Evolutionary conservation across 257 asterid species (phyloP), one percentile per base, ranked within the genome.

Genomic region (Nicotiana tomentosiformis): DNA sequence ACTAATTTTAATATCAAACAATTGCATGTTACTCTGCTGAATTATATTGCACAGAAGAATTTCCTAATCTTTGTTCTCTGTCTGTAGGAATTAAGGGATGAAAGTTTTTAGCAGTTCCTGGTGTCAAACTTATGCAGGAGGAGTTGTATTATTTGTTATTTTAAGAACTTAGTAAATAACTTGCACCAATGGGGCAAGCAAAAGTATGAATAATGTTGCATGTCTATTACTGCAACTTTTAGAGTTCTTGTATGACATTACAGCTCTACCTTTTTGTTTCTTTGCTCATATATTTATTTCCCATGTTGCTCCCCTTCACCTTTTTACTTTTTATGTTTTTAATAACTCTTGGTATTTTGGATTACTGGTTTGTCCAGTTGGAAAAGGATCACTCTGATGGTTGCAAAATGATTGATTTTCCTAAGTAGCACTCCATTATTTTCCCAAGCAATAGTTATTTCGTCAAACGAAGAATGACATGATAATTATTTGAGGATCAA

Each of bases 31-130:
- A 74, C 62, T 49, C 79, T 23, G 37, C 23, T 72, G 61, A 70
- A 70, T 69, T 69, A 37, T 32, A 69, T 69, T 37, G 37, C 77
- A 37, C 18, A 37, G 1, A 70, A 15, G 58, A 33, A 49, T 77
- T 11, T 32, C 23, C 12, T 49, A 58, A 61, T 23, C 5, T 68
- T 68, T 60, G 33, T 77, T 68, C 61, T 43, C 57, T 76, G 51
- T 61, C 20, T 81, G 82, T 77, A 88, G 94, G 90, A 88, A 72
- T 74, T 14, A 39, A 83, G 77, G 81, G 72, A 58, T 30, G 43
- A 5, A 76, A 26, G 26, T 49, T 14, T 3, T 32, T 51, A 15
- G 46, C 29, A 15, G 51, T 43, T 9, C n/a, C 10, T 33, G 46
- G 16, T 29, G 43, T 76, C 46, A 14, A 49, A 51, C 39, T 49